phyloP scores from a whole-genome alignment of 441 rosid species.

The Gossypium lobatum region DNA sequence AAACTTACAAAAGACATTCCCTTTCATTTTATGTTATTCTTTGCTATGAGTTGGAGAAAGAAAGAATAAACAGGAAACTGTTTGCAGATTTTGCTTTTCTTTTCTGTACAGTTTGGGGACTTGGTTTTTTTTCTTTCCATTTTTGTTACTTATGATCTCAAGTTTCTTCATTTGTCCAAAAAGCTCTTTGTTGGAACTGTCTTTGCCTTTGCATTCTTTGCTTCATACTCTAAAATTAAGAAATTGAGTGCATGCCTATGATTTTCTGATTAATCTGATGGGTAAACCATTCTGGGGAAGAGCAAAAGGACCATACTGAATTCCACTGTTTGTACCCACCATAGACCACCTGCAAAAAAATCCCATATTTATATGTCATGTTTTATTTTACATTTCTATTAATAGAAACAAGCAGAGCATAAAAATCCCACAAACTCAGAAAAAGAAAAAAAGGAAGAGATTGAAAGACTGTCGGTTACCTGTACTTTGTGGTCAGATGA shows the following conservation, averaged over 20 bases:
- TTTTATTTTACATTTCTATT: conserved; percentile 13
- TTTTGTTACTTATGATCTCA: background rate
- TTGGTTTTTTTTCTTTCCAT: background rate
- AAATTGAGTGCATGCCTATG: background rate
- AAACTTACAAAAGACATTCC: background rate
- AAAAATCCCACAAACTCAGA: too few relatives aligned
- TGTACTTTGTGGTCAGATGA: conserved; percentile 92
- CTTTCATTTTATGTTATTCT: background rate
- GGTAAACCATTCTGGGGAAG: conserved; percentile 95
- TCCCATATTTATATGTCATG: conserved; percentile 5
- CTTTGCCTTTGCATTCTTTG: conserved; percentile 1
- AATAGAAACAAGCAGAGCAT: background rate
- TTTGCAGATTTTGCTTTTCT: conserved; percentile 10
- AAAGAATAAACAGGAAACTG: background rate
- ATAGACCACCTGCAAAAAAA: conserved; percentile 58
- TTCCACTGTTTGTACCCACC: conserved; percentile 58
- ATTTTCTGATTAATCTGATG: conserved; percentile 49
- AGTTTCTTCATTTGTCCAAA: conserved; percentile 3
- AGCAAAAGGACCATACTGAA: conserved; percentile 95
- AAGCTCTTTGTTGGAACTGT: background rate
- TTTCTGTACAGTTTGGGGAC: conserved; percentile 30
- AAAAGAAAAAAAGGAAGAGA: background rate
- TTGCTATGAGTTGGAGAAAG: background rate
- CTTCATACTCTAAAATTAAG: background rate
- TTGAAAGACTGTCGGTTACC: conserved; percentile 24